Evolutionary conservation across 2,329 filamentous ascomycete species (phyloP).

Genomic region (Talaromyces sp.): DNA sequence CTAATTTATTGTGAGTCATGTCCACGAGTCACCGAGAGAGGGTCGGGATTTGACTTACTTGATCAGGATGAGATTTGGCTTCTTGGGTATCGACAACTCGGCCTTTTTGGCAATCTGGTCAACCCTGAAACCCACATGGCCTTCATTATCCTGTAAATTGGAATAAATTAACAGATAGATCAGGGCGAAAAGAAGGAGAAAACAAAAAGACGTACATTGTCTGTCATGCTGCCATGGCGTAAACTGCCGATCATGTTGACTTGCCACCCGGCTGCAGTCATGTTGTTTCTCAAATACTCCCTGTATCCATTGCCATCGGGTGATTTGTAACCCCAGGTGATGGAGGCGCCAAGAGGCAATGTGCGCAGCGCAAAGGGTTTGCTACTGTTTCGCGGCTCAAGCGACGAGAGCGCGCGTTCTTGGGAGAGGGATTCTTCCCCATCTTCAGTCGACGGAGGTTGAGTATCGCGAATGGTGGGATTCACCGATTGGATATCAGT

Average conservation of each 20-base stretch:
- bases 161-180: not conserved
- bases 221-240: conserved; percentile 20
- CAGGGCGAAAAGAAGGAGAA: no score
- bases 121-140: conserved; percentile 20
- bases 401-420: not conserved
- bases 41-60: conserved; percentile 17
- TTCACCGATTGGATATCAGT: not conserved
- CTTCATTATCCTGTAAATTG: conserved; percentile 20
- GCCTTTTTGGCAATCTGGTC: conserved; percentile 16
- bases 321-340: conserved; percentile 31
- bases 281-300: conserved; percentile 29
- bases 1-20: conserved; percentile 15
- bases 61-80: conserved; percentile 25
- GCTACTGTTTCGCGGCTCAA: not conserved
- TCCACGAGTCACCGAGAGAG: not conserved
- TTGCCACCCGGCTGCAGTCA: conserved; percentile 24
- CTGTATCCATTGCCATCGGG: conserved; percentile 38
- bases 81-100: conserved; percentile 8
- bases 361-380: conserved; percentile 6
- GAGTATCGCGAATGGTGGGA: not conserved
- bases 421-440: not conserved
- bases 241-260: conserved; percentile 26
- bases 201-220: not conserved
- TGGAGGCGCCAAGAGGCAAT: conserved; percentile 37
- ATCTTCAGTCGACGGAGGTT: not conserved